A percentile compares a stretch with the other conserved stretches of the same genome.
These are phyloP conservation scores for Tolypocladium amazonense DNA, from an alignment of 2,329 filamentous ascomycete species.

Conservation along the genomic window DNA sequence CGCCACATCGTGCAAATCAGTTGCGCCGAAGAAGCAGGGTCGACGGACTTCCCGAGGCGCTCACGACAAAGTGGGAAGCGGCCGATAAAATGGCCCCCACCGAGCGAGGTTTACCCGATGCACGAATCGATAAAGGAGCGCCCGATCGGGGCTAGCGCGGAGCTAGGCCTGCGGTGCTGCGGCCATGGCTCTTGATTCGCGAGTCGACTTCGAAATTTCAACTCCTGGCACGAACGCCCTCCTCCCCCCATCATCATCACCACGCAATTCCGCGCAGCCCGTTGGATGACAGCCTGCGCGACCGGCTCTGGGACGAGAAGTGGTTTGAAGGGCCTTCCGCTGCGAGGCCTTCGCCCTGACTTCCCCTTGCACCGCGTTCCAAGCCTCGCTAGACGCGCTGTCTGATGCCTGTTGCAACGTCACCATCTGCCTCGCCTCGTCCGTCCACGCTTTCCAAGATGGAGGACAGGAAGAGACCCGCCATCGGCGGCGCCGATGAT, in stretches of 20 bases:
- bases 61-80: neutral
- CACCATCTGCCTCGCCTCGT: slow-evolving; percentile 57
- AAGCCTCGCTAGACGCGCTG: slow-evolving; percentile 22
- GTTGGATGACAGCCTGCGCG: slow-evolving; percentile 24
- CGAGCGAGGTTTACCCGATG: slow-evolving; percentile 22
- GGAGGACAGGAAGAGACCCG: slow-evolving; percentile 98
- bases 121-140: slow-evolving; percentile 20
- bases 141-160: slow-evolving; percentile 18
- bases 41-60: neutral
- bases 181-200: slow-evolving; percentile 26
- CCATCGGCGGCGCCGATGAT: slow-evolving; percentile 69
- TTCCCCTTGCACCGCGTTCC: slow-evolving; percentile 30
- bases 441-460: slow-evolving; percentile 85
- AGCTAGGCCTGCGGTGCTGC: slow-evolving; percentile 25
- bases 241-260: slow-evolving; percentile 16
- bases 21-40: neutral
- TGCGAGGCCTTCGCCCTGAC: slow-evolving; percentile 16
- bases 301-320: slow-evolving; percentile 21
- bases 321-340: slow-evolving; percentile 20
- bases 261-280: slow-evolving; percentile 18
- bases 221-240: slow-evolving; percentile 24
- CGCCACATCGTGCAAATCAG: slow-evolving; percentile 13
- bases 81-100: neutral
- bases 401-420: slow-evolving; percentile 84
- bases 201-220: slow-evolving; percentile 35